Conservation (phyloP, 2,329 filamentous ascomycete species). For the Saccharata proteae region DNA sequence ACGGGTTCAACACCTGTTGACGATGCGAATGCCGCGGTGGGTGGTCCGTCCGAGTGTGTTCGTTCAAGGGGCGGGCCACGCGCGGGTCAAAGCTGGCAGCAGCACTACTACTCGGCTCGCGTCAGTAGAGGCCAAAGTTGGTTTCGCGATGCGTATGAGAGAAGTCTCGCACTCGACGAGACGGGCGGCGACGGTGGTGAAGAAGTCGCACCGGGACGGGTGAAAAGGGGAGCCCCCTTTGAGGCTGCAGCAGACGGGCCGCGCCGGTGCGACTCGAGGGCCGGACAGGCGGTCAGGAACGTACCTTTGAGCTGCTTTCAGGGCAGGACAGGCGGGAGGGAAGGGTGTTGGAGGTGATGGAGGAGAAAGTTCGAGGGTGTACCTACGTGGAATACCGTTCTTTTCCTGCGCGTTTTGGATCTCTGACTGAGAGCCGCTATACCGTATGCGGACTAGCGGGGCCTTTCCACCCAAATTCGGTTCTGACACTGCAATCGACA, state of each 20-base stretch:
- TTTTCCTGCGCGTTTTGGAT: constrained; percentile 10
- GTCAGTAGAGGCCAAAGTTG: constrained; percentile 1
- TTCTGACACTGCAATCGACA: constrained; percentile 9
- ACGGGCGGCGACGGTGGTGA: constrained; percentile 17
- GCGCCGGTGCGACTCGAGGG: constrained; percentile 12
- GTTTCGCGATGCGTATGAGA: constrained; percentile 3
- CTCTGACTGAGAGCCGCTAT: constrained; percentile 8
- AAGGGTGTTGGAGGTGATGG: constrained; percentile 12
- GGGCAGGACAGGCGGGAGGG: constrained; percentile 15
- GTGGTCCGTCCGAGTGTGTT: constrained; percentile 9
- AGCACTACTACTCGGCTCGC: constrained; percentile 6
- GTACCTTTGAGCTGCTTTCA: constrained; percentile 7
- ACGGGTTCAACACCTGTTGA: constrained; percentile 2
- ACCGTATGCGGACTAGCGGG: constrained; percentile 7
- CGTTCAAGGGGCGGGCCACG: constrained; percentile 7
- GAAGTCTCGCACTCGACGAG: constrained; percentile 1
- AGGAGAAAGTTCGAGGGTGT: constrained; percentile 9
- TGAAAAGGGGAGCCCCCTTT: constrained; percentile 24
- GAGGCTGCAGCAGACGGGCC: constrained; percentile 12
- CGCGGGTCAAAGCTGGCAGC: constrained; percentile 9
- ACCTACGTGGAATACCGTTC: constrained; percentile 10
- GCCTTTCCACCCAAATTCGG: constrained; percentile 8
- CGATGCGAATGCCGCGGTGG: constrained; percentile 7
- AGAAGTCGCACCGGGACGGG: constrained; percentile 12
- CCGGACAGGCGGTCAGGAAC: constrained; percentile 12